phyloP scores from a whole-genome alignment of 495 filamentous ascomycete species.

The Aspergillus haitiensis region DNA sequence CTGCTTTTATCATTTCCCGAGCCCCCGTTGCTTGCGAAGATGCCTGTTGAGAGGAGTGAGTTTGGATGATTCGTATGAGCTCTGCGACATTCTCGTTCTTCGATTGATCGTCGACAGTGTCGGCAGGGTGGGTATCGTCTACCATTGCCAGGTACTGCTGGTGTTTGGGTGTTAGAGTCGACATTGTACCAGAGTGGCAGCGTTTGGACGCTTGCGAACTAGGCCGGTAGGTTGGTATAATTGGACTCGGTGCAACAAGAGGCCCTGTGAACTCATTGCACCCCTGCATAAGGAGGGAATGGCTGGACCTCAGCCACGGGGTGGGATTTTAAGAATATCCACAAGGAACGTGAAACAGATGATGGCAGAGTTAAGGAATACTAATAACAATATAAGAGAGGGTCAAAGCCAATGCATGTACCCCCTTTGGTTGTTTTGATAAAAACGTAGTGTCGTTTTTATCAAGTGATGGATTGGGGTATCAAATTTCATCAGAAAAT shows the following conservation, averaged over 20 bases:
- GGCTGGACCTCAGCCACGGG: conserved; percentile 15
- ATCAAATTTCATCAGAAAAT: conserved; percentile 4
- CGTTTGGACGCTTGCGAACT: conserved; percentile 32
- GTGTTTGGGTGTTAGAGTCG: conserved; percentile 26
- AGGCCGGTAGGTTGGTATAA: conserved; percentile 43
- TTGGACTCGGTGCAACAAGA: conserved; percentile 44
- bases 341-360: conserved; percentile 2
- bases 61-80: conserved; percentile 42
- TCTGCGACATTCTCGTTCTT: conserved; percentile 40
- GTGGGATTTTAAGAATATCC: conserved; percentile 24
- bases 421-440: not conserved
- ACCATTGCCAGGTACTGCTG: conserved; percentile 16
- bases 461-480: not conserved
- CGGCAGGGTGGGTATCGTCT: conserved; percentile 20
- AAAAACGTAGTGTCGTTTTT: conserved; percentile 8
- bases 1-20: conserved; percentile 37
- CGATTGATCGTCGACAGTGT: conserved; percentile 27
- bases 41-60: conserved; percentile 24
- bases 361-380: not conserved
- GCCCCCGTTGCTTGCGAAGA: conserved; percentile 21
- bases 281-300: conserved; percentile 35
- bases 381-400: not conserved
- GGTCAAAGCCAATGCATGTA: conserved; percentile 3
- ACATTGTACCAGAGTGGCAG: conserved; percentile 31
- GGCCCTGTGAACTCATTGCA: conserved; percentile 30